A percentile compares a stretch with the other conserved stretches of the same genome.
Conservation (phyloP, 2,329 filamentous ascomycete species). For the Xylaria sp. region DNA sequence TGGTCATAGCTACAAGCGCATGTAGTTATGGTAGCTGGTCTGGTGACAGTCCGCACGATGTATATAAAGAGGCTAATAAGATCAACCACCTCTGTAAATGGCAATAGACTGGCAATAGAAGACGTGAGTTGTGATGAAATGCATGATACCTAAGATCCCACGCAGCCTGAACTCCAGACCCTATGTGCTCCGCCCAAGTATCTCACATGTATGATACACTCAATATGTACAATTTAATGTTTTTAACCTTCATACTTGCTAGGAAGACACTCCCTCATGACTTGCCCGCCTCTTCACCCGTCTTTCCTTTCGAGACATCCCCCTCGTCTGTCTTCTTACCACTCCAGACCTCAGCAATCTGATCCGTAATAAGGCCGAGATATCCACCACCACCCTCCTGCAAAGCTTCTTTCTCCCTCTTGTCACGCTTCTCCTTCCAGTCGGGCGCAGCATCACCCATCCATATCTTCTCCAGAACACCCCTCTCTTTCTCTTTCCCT, state of each 20-base stretch:
- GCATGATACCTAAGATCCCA: not conserved
- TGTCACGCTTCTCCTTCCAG: slow-evolving; percentile 63
- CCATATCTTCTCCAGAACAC: slow-evolving; percentile 62
- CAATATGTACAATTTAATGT: slow-evolving; percentile 15
- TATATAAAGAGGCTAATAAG: not conserved
- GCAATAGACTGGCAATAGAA: not conserved
- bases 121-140: slow-evolving; percentile 13
- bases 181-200: slow-evolving; percentile 10
- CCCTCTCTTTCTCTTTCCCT: slow-evolving; percentile 36
- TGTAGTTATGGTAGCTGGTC: not conserved
- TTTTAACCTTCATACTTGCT: slow-evolving; percentile 35
- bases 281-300: slow-evolving; percentile 41
- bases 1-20: not conserved
- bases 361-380: slow-evolving; percentile 65
- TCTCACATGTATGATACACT: slow-evolving; percentile 30
- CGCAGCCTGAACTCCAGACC: slow-evolving; percentile 18
- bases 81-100: not conserved
- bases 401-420: slow-evolving; percentile 63
- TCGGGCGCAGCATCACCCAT: slow-evolving; percentile 66
- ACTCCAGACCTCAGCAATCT: slow-evolving; percentile 63
- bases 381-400: slow-evolving; percentile 64
- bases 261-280: slow-evolving; percentile 40
- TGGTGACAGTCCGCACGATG: not conserved
- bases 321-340: slow-evolving; percentile 45
- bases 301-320: slow-evolving; percentile 44